phyloP scores from a whole-genome alignment of 2,329 filamentous ascomycete species.

The Cladosporium sp. region DNA sequence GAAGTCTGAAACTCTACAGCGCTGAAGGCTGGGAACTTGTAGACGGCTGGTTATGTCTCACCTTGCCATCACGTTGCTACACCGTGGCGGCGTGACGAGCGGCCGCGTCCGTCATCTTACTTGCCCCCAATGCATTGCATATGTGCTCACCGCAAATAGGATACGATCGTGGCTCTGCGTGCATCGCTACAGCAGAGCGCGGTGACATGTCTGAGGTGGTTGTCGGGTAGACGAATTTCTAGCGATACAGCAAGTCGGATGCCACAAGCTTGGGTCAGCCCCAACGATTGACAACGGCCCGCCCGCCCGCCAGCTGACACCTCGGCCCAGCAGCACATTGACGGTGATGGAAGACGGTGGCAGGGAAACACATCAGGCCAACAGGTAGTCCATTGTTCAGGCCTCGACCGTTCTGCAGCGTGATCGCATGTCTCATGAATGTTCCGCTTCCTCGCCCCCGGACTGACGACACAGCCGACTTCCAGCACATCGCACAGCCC shows the following conservation, averaged over 20 bases:
- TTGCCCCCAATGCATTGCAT: no score
- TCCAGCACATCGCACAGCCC: neutral
- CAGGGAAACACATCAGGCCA: neutral
- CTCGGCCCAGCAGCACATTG: neutral
- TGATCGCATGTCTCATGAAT: constrained; percentile 1
- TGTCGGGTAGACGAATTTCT: neutral
- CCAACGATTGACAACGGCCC: neutral
- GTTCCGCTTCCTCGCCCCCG: neutral
- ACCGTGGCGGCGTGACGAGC: neutral
- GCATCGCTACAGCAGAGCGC: neutral
- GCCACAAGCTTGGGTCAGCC: neutral
- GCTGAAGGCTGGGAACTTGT: neutral
- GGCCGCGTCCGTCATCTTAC: neutral
- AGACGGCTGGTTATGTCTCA: constrained; percentile 5
- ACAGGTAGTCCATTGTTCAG: neutral
- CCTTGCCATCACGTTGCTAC: neutral
- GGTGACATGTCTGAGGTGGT: neutral
- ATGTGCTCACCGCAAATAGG: neutral
- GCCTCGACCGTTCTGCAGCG: neutral
- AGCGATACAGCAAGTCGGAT: neutral
- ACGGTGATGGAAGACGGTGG: neutral
- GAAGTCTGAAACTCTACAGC: neutral
- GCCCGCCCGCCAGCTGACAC: neutral
- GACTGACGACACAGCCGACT: neutral
- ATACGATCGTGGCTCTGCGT: neutral